Base-by-base conservation (phyloP, 371 early-diverging fungal species). In the Mucor saturninus region DNA sequence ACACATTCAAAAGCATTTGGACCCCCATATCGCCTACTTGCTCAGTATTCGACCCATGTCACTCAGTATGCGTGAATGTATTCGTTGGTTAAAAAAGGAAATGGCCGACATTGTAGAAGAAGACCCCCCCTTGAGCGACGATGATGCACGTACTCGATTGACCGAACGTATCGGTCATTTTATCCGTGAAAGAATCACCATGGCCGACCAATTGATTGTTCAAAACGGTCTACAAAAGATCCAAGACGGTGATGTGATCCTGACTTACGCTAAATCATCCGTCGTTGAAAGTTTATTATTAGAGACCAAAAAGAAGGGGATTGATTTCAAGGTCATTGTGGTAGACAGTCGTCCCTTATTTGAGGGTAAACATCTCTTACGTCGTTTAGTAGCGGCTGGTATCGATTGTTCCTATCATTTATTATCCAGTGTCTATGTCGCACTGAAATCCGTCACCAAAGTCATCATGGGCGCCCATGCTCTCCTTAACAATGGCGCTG, bases 391-490 rank as follows among this genome's bases (percentile, higher is more conserved):
- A 2, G 78, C 67, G 15, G 89, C 86, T 2, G 93, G 91, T 28
- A 89, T 94, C 37, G 77, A 84, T 4, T 94, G 94, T 71, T 89
- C 92, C 0, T 95, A 94, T 67, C 81, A 87, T 30, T 73, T 91
- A 15, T 72, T 89, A 28, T 84, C 84, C 50, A 86, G 87, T 58
- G 64, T 90, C 8, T 79, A 91, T 67, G 91, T 86, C 65, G 89
- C 91, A 10, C 88, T 97, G 79, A 85, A 87, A 21, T 89, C 94
- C 60, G 96, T 89, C 7, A 90, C 95, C 58, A 97, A 97, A 77
- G 93, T 96, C 4, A 85, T 98, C 52, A 77, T 98, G 77, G 98
- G 98, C 15, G 96, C 98, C 8, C 93, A 94, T 62, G 91, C 95
- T 0, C 71, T 98, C 50, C 82, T 96, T 50, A 90, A 94, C 57